Percentiles rank a stretch among this genome's conserved stretches.
Conservation (phyloP, 1,284 basidiomycete genomes). For the Microbotryomycetes sp. region DNA sequence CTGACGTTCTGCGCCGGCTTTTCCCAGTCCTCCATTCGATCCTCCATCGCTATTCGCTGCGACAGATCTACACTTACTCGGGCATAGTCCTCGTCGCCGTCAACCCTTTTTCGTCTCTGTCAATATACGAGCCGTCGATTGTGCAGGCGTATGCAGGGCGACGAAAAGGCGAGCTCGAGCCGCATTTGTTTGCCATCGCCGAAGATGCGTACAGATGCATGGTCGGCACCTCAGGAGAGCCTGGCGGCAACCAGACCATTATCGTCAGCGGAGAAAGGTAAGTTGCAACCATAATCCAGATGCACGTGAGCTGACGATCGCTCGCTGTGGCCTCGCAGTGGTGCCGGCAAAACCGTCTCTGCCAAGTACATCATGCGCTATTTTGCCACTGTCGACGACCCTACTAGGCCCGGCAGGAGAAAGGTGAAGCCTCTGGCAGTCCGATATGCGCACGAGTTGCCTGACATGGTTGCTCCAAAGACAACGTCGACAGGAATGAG, state of each 20-base stretch:
- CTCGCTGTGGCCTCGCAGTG: conserved; percentile 48
- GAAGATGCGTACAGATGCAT: conserved; percentile 98
- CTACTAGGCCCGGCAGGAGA: conserved; percentile 47
- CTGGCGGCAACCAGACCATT: conserved; percentile 83
- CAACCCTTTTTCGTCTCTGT: conserved; percentile 79
- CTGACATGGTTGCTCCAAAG: conserved; percentile 9
- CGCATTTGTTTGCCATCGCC: conserved; percentile 97
- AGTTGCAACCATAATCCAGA: conserved; percentile 32
- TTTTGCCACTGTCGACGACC: conserved; percentile 94
- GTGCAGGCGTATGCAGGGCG: conserved; percentile 95
- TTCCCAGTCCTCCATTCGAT: conserved; percentile 85
- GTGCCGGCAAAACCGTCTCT: conserved; percentile 98
- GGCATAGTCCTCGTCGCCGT: conserved; percentile 96
- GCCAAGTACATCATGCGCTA: conserved; percentile 99
- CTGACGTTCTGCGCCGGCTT: too few species aligned
- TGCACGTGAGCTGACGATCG: conserved; percentile 1
- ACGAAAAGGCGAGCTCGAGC: conserved; percentile 88
- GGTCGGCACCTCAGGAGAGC: conserved; percentile 52
- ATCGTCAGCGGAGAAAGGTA: conserved; percentile 98
- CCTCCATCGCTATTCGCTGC: conserved; percentile 89
- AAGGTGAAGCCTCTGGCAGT: conserved; percentile 53
- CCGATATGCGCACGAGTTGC: conserved; percentile 7
- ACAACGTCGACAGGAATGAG: conserved; percentile 53
- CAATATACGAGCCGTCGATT: conserved; percentile 76
- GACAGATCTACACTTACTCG: conserved; percentile 97